phyloP scores from a whole-genome alignment of 176 grass and related monocot genomes.

The Miscanthus lutarioriparius region DNA sequence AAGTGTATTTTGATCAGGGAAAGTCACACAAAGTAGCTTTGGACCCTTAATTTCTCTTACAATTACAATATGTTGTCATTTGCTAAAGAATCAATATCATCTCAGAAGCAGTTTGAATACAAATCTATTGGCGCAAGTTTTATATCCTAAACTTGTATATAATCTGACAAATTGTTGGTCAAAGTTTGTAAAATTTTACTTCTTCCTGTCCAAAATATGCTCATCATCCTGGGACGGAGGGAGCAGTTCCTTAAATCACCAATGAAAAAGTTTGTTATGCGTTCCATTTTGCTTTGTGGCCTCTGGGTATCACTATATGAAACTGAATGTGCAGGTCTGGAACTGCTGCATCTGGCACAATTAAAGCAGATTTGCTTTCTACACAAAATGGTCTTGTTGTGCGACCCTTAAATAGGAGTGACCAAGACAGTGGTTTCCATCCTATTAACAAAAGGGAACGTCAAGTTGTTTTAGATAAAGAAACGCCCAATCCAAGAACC shows the following conservation, averaged over 20 bases:
- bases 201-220: background rate
- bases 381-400: slow-evolving; percentile 59
- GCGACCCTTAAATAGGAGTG: slow-evolving; percentile 59
- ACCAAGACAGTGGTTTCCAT: slow-evolving; percentile 63
- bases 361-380: slow-evolving; percentile 71
- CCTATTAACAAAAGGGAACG: slow-evolving; percentile 67
- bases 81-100: background rate
- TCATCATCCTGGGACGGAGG: background rate
- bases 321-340: slow-evolving; percentile 65
- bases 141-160: background rate
- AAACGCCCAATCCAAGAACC: slow-evolving; percentile 51
- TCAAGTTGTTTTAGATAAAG: slow-evolving; percentile 61
- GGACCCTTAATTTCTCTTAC: background rate
- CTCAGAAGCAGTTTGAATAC: background rate
- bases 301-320: slow-evolving; percentile 22
- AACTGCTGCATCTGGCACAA: slow-evolving; percentile 38
- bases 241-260: background rate
- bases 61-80: background rate
- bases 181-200: background rate
- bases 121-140: background rate
- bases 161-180: background rate
- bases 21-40: background rate
- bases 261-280: slow-evolving; percentile 1
- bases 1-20: background rate
- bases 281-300: slow-evolving; percentile 10